Percentiles rank a stretch among this genome's conserved stretches.
Conservation (phyloP, 306 rosid genomes). For the barrel medic (Medicago truncatula) region DNA sequence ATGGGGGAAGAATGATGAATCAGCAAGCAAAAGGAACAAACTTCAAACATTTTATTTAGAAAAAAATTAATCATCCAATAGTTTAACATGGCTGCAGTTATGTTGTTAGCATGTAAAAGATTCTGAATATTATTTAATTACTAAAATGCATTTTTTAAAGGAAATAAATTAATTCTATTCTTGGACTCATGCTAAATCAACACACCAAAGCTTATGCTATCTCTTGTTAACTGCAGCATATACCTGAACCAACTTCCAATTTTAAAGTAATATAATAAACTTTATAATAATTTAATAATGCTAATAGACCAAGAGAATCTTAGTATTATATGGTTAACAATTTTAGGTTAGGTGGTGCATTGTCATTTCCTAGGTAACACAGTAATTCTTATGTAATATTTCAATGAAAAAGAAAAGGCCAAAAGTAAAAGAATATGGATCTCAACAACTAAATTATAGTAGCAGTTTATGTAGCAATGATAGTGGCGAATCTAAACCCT, state of each 20-base stretch:
- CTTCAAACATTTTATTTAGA: background rate
- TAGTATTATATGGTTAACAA: constrained; percentile 28
- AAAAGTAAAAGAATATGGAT: no score
- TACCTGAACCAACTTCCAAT: constrained; percentile 40
- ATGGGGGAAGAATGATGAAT: constrained; percentile 29
- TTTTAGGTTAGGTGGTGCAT: constrained; percentile 37
- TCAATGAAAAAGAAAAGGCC: no score
- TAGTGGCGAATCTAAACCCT: no score
- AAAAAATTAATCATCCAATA: background rate
- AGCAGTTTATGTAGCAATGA: no score
- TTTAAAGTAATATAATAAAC: constrained; percentile 19
- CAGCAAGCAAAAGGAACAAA: constrained; percentile 24
- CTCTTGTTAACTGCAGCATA: constrained; percentile 39
- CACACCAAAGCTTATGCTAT: constrained; percentile 21
- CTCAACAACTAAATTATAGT: no score
- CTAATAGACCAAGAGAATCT: constrained; percentile 33
- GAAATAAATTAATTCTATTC: constrained; percentile 14
- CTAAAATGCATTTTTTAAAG: background rate
- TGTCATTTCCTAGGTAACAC: constrained; percentile 17
- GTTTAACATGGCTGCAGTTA: constrained; percentile 40
- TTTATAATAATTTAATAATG: constrained; percentile 7
- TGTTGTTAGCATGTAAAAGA: constrained; percentile 42
- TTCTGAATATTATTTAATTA: constrained; percentile 33
- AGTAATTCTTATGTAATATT: background rate
- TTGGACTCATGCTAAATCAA: constrained; percentile 37